Conservation (phyloP, 768 basidiomycete genomes). For the Auriculariales sp. region DNA sequence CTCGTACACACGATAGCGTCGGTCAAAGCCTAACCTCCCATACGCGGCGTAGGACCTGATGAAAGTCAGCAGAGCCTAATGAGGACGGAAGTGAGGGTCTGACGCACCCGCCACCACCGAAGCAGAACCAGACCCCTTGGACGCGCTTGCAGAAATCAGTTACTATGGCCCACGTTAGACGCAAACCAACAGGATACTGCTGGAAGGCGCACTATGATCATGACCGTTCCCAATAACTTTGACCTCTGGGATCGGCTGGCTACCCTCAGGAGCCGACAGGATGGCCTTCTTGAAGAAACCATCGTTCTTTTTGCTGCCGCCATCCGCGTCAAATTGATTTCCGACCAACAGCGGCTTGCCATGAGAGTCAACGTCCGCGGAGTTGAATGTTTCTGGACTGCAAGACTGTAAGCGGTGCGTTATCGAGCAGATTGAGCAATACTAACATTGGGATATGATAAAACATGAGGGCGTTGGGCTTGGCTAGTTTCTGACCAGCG, state of each 20-base stretch:
- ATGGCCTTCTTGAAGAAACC: conserved; percentile 80
- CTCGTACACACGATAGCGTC: conserved; percentile 80
- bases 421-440: not conserved
- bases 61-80: conserved; percentile 4
- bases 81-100: conserved; percentile 6
- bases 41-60: conserved; percentile 70
- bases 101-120: conserved; percentile 67
- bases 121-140: conserved; percentile 82
- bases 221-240: conserved; percentile 89
- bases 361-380: conserved; percentile 52
- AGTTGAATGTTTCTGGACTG: conserved; percentile 61
- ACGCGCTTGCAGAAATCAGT: conserved; percentile 82
- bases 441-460: conserved; percentile 92
- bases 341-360: conserved; percentile 60
- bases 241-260: conserved; percentile 53
- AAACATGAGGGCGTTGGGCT: conserved; percentile 93
- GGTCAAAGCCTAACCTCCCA: conserved; percentile 72
- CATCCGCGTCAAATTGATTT: conserved; percentile 39
- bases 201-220: conserved; percentile 45
- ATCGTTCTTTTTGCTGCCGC: conserved; percentile 54
- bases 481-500: conserved; percentile 47
- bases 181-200: conserved; percentile 10
- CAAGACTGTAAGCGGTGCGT: not conserved
- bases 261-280: conserved; percentile 55
- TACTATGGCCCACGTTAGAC: conserved; percentile 24